Percentiles rank a stretch among this genome's conserved stretches.
Conservation (phyloP, 148 eudicot genomes). For the Cornus florida region DNA sequence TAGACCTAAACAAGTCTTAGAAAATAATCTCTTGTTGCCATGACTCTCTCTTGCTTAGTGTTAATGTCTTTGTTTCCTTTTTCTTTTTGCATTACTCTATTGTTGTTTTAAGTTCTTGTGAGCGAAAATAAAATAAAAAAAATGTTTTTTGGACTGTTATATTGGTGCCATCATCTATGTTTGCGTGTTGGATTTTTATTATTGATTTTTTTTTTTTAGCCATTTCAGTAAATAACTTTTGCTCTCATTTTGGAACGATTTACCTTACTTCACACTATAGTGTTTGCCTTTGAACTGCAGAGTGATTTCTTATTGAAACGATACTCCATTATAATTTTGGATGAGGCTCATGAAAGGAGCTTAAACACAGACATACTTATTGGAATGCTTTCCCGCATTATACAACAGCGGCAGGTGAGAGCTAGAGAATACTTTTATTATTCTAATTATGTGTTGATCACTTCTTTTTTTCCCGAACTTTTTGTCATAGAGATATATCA, state of each 20-base stretch:
- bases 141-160: not conserved
- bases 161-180: not conserved
- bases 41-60: too few species aligned
- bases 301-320: constrained; percentile 69
- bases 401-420: constrained; percentile 67
- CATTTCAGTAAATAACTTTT: not conserved
- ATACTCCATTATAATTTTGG: constrained; percentile 83
- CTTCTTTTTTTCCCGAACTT: not conserved
- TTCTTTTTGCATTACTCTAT: too few species aligned
- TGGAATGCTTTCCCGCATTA: constrained; percentile 91
- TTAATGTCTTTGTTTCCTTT: too few species aligned
- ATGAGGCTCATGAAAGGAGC: constrained; percentile 99
- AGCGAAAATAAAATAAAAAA: too few species aligned
- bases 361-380: constrained; percentile 92
- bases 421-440: not conserved
- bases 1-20: too few species aligned
- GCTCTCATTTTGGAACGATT: not conserved
- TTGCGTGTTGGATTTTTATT: too few species aligned
- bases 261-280: not conserved
- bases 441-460: not conserved
- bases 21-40: not conserved
- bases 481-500: not conserved
- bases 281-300: constrained; percentile 35
- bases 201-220: too few species aligned
- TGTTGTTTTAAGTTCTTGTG: too few species aligned